Conservation (phyloP, 2,329 filamentous ascomycete genomes). For the Colletotrichum sp. region DNA sequence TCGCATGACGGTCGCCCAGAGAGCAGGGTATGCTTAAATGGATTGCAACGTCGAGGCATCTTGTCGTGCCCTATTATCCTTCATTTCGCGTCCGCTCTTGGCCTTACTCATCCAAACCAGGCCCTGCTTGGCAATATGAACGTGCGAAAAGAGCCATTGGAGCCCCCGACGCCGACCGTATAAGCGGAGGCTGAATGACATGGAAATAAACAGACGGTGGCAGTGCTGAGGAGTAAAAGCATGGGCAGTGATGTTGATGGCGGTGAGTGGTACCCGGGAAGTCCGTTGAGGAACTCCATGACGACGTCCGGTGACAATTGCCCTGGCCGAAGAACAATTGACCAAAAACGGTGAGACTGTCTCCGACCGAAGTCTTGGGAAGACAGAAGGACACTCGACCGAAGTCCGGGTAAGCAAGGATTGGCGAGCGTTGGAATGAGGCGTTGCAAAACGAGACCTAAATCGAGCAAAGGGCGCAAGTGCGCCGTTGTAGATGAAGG, state of each 20-base stretch:
- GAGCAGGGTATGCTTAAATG: neutral
- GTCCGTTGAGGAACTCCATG: neutral
- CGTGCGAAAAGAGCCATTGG: neutral
- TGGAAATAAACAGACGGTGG: neutral
- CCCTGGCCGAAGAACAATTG: neutral
- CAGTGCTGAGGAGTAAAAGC: neutral
- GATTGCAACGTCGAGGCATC: neutral
- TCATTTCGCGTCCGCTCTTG: neutral
- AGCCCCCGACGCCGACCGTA: neutral
- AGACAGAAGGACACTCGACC: neutral
- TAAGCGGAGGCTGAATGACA: neutral
- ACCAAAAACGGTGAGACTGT: neutral
- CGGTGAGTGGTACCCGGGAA: neutral
- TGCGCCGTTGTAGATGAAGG: neutral
- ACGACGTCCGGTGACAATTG: neutral
- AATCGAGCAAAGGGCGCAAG: neutral
- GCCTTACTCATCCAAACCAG: neutral
- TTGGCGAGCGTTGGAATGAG: neutral
- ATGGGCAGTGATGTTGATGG: neutral
- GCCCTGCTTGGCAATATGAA: neutral
- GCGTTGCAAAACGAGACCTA: neutral
- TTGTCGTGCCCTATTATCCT: neutral
- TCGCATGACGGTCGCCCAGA: neutral
- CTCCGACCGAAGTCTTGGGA: neutral
- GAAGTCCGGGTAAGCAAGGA: neutral